phyloP scores from a whole-genome alignment of 257 asterid genomes.

The Solanum etuberosum region DNA sequence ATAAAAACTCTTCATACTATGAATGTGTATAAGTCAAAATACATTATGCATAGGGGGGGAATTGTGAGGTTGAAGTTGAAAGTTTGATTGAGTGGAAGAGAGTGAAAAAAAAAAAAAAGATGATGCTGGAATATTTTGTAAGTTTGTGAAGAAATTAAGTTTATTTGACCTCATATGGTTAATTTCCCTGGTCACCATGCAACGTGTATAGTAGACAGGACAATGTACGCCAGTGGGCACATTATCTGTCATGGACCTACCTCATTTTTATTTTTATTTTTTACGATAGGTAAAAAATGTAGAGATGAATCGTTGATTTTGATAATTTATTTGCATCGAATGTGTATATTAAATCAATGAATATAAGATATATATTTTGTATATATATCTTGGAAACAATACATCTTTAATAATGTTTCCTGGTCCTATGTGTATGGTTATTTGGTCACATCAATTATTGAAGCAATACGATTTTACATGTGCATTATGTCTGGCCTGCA shows the following conservation, averaged over 20 bases:
- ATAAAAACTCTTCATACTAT: background rate
- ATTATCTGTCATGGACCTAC: background rate
- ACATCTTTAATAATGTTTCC: conserved; percentile 7
- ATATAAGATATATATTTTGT: background rate
- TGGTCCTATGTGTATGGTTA: conserved; percentile 13
- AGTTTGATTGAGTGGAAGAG: conserved; percentile 31
- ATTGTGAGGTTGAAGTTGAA: conserved; percentile 40
- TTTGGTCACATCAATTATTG: conserved; percentile 24
- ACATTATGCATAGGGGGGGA: background rate
- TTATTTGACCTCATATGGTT: background rate
- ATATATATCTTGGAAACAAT: background rate
- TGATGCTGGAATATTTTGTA: conserved; percentile 15
- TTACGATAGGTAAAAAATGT: background rate
- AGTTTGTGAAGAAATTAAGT: conserved; percentile 5
- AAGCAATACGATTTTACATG: background rate
- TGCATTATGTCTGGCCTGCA: background rate
- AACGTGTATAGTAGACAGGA: background rate
- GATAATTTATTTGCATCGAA: background rate
- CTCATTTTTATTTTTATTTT: background rate
- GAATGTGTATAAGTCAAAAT: background rate
- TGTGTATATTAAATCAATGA: background rate
- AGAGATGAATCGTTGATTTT: too few relatives aligned
- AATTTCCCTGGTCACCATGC: background rate
- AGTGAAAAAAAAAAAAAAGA: background rate
- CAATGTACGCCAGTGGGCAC: background rate